Evolutionary conservation across 805 yeast genomes (phyloP).

Genomic region (Spathaspora girioi): DNA sequence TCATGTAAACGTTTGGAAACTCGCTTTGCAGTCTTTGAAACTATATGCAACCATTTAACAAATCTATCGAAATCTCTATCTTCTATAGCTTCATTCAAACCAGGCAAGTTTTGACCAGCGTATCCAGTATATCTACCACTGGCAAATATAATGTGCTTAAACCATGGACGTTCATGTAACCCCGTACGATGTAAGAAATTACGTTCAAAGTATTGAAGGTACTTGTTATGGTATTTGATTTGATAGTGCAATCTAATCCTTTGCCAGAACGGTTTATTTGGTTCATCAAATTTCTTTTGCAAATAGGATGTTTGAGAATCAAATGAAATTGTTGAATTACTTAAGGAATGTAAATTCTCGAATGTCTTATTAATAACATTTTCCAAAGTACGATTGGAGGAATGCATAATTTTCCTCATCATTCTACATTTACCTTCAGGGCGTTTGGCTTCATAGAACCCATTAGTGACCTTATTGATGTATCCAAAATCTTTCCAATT

Average conservation of each 20-base stretch:
- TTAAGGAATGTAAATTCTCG: constrained; percentile 17
- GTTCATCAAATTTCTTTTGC: constrained; percentile 27
- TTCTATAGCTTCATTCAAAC: constrained; percentile 52
- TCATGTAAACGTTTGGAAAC: constrained; percentile 11
- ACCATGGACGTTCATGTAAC: constrained; percentile 50
- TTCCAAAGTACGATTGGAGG: constrained; percentile 16
- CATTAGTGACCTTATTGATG: constrained; percentile 14
- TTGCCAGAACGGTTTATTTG: constrained; percentile 33
- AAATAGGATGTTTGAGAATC: constrained; percentile 25
- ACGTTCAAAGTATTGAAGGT: constrained; percentile 47
- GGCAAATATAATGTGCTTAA: constrained; percentile 62
- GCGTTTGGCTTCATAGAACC: constrained; percentile 12
- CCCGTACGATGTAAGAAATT: constrained; percentile 48
- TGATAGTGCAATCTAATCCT: constrained; percentile 27
- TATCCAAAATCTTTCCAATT: constrained; percentile 13
- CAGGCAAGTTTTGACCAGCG: constrained; percentile 54
- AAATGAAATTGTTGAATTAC: constrained; percentile 20
- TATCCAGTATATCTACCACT: constrained; percentile 52
- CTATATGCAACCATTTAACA: constrained; percentile 42
- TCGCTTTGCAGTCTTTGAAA: constrained; percentile 34
- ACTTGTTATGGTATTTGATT: constrained; percentile 32
- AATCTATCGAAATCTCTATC: constrained; percentile 43
- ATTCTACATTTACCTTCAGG: not conserved
- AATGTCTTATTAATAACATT: constrained; percentile 20
- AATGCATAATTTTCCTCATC: constrained; percentile 2